Evolutionary conservation across 768 basidiomycete genomes (phyloP), one percentile per base, ranked within the genome.

Genomic region (Lactarius sp.): DNA sequence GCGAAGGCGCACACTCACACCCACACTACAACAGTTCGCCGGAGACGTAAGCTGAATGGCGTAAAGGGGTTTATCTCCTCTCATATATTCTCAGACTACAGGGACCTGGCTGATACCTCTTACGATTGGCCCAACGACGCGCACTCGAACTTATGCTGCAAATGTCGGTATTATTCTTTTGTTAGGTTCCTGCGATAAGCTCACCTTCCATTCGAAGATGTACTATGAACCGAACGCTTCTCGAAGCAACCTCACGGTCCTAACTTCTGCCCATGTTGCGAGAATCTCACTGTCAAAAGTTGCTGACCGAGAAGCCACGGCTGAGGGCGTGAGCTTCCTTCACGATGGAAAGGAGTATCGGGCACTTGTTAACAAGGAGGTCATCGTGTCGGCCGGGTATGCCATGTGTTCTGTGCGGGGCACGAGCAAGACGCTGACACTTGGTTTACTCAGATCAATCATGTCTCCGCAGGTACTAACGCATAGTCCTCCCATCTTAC

Each of bases 201-300:
- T 65, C 16, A 49, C 20, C 16, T n/a, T 41, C 22, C 16, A 10
- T 31, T 37, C 1, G 22, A 49, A 66, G 65, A 56, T 51, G 58
- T 70, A 71, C 52, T 70, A 72, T 33, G 41, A 60, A 39, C 71
- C 71, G 8, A 66, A 69, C 49, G 52, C 64, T 13, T 59, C 61
- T 6, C 64, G 70, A 27, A 46, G 22, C 27, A 72, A 72, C 53
- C 52, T 72, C 8, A 33, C 22, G 13, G 71, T 72, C 49, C 56
- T 72, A 31, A 60, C 65, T 12, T 64, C 53, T 7, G 65, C 65
- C 42, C 62, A 65, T 27, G 65, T 66, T 10, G 34, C 58, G 52
- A 66, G 42, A 44, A 37, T 63, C 20, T 47, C 55, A 18, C 27
- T 66, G n/a, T 47, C 50, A n/a, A 54, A 62, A 53, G 27, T 7